Conservation (phyloP, 129 eudicot genomes). For the Ambrosia trifida region DNA sequence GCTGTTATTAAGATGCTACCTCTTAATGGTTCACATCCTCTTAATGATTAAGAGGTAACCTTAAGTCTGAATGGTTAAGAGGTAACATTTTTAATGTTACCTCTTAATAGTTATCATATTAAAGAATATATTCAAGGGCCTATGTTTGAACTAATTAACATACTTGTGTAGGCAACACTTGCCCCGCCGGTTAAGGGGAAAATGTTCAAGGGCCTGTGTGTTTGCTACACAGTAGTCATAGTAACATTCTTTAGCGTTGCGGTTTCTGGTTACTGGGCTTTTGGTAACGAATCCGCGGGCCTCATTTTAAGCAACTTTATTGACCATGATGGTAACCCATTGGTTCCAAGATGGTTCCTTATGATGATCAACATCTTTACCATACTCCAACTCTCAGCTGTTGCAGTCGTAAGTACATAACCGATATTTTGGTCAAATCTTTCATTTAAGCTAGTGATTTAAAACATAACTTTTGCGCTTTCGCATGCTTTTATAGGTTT, state of each 20-base stretch:
- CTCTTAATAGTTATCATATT: too few species aligned
- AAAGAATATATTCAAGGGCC: too few species aligned
- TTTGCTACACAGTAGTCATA: conserved; percentile 66
- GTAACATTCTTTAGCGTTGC: conserved; percentile 74
- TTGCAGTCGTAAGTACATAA: conserved; percentile 62
- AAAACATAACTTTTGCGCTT: background rate
- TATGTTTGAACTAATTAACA: background rate
- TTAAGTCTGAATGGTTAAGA: too few species aligned
- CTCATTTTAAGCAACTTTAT: conserved; percentile 70
- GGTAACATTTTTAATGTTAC: too few species aligned
- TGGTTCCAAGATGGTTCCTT: conserved; percentile 83
- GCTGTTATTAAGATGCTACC: too few species aligned
- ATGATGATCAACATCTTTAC: conserved; percentile 68
- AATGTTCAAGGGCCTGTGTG: conserved; percentile 86
- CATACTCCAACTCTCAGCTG: conserved; percentile 88
- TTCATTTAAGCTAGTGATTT: background rate
- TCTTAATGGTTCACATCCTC: too few species aligned
- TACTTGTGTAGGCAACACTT: conserved; percentile 62
- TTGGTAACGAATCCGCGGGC: conserved; percentile 66
- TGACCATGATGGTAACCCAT: conserved; percentile 40
- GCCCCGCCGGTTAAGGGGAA: conserved; percentile 96
- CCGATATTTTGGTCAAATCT: background rate
- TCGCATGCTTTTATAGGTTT: conserved; percentile 44
- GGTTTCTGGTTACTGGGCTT: conserved; percentile 93
- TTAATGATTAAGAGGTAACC: too few species aligned